Evolutionary conservation across 148 eudicot species (phyloP), one percentile per base, ranked within the genome.

Genomic region (Pharnaceum exiguum): DNA sequence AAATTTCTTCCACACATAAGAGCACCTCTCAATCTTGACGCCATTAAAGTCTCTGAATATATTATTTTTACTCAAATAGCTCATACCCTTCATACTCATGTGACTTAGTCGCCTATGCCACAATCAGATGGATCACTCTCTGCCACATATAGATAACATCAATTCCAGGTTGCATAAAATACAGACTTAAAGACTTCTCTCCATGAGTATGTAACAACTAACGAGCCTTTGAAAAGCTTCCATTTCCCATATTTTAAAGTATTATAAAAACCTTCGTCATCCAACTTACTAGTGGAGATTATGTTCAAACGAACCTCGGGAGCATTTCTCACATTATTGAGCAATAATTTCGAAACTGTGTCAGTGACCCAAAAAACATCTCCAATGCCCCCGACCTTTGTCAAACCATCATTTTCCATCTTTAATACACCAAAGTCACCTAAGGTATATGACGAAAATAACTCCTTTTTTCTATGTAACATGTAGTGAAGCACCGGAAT

Each of bases 271-370:
- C n/a, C n/a, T n/a, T n/a, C n/a, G n/a, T n/a, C n/a, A n/a, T n/a
- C n/a, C n/a, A n/a, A n/a, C n/a, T n/a, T n/a, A n/a, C 42, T 13
- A 30, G 2, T 18, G 10, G 57, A 53, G n/a, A 53, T 53, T 15
- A 53, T 15, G 10, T 39, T 49, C 51, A 26, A 31, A 5, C 43
- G 22, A 30, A 57, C 3, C 9, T 59, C n/a, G n/a, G n/a, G n/a
- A n/a, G n/a, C n/a, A n/a, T n/a, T n/a, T n/a, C 26, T 39, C 5
- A 67, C 71, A 58, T 58, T 16, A 12, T 67, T 47, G 13, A 67
- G 26, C 21, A 67, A 19, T 3, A 46, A 17, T 12, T 15, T 39
- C 3, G 35, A 9, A 7, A 30, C 39, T 12, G 12, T 21, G 11
- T 25, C 2, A 18, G 23, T 57, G n/a, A 46, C 57, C 16, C 57